Conservation (phyloP, 2,329 filamentous ascomycete species). For the Colletotrichum tropicale region DNA sequence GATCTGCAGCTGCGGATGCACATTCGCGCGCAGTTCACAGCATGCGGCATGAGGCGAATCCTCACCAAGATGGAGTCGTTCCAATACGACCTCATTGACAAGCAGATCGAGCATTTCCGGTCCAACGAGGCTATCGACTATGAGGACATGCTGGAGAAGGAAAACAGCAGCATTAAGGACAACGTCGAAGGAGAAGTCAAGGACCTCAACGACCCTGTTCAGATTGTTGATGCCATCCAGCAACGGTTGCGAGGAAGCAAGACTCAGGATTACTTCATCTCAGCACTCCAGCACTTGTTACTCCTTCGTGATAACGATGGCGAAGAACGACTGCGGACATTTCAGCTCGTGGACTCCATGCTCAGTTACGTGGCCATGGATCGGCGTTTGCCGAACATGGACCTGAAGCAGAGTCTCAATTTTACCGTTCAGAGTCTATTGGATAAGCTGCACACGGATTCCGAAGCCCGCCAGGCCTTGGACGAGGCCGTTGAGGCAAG, state of each 20-base stretch:
- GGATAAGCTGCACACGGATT: constrained; percentile 95
- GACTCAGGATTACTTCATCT: constrained; percentile 94
- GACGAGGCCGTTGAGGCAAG: constrained; percentile 91
- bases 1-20: constrained; percentile 93
- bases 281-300: constrained; percentile 91
- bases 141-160: constrained; percentile 92
- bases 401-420: constrained; percentile 95
- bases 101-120: constrained; percentile 93
- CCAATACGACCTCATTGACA: constrained; percentile 98
- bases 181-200: constrained; percentile 84
- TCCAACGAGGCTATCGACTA: constrained; percentile 98
- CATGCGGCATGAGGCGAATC: constrained; percentile 93
- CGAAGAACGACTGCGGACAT: constrained; percentile 92
- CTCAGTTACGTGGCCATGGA: constrained; percentile 99
- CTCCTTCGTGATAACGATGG: constrained; percentile 90
- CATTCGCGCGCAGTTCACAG: constrained; percentile 93
- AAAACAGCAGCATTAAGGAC: constrained; percentile 90
- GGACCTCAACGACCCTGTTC: constrained; percentile 89
- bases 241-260: constrained; percentile 81
- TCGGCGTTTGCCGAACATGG: constrained; percentile 91
- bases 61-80: constrained; percentile 97
- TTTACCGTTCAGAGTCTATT: constrained; percentile 96
- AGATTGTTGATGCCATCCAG: constrained; percentile 94
- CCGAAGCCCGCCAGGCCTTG: constrained; percentile 87
- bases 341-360: constrained; percentile 98